phyloP scores from a whole-genome alignment of 176 grass and related monocot genomes.

The Carex cristatella region DNA sequence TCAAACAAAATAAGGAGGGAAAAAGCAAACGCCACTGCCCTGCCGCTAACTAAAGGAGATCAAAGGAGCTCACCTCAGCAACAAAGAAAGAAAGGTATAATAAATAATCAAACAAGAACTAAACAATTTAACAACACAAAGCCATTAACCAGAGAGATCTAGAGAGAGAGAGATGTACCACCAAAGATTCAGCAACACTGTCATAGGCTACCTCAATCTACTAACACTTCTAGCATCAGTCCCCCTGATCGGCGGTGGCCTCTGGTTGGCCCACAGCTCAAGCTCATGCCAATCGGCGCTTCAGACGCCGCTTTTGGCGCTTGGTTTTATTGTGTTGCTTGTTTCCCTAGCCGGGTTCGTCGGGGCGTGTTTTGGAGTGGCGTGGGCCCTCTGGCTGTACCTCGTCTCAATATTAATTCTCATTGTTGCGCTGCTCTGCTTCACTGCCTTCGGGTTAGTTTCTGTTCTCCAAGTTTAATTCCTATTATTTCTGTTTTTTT shows the following conservation, averaged over 20 bases:
- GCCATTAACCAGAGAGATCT: neutral
- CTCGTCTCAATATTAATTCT: constrained; percentile 63
- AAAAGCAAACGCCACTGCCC: constrained; percentile 28
- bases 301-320: constrained; percentile 69
- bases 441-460: constrained; percentile 73
- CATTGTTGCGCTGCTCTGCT: constrained; percentile 50
- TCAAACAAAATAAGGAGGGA: constrained; percentile 25
- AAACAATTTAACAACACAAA: constrained; percentile 23
- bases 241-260: constrained; percentile 72
- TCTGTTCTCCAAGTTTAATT: neutral
- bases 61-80: constrained; percentile 36
- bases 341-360: constrained; percentile 80
- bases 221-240: constrained; percentile 71
- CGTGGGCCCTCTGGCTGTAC: constrained; percentile 87
- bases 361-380: constrained; percentile 88
- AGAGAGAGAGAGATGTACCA: constrained; percentile 38
- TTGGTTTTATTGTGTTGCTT: constrained; percentile 69
- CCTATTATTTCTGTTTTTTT: neutral
- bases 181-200: constrained; percentile 64
- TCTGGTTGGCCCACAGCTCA: constrained; percentile 70
- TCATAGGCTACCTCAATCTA: constrained; percentile 84
- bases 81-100: constrained; percentile 24
- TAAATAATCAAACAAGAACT: constrained; percentile 14
- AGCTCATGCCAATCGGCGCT: constrained; percentile 66
- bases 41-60: constrained; percentile 33